A percentile compares a stretch with the other conserved stretches of the same genome.
These are phyloP conservation scores for Pseudogymnoascus sp. DNA, from an alignment of 2,329 filamentous ascomycete genomes.

Conservation along the genomic window DNA sequence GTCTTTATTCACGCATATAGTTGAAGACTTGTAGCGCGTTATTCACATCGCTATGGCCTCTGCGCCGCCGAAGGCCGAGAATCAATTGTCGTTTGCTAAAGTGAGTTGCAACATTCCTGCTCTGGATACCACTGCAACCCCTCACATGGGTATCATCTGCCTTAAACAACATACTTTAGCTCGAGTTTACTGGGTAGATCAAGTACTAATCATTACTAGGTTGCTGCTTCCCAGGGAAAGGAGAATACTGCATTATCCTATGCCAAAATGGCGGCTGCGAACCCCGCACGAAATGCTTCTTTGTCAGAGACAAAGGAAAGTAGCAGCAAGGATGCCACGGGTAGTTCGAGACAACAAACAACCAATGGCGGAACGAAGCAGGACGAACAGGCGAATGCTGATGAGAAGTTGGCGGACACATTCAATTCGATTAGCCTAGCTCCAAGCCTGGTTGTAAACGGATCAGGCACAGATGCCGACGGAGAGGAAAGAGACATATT, in stretches of 20 bases:
- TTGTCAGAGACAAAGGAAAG: not conserved
- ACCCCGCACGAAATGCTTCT: conserved; percentile 24
- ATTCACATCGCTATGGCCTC: conserved; percentile 37
- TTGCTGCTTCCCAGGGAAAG: conserved; percentile 42
- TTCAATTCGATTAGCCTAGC: conserved; percentile 24
- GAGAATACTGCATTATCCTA: conserved; percentile 29
- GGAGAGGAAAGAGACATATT: conserved; percentile 18
- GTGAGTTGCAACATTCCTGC: not conserved
- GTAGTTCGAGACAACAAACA: not conserved
- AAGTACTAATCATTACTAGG: conserved; percentile 29
- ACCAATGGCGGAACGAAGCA: not conserved
- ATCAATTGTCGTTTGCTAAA: conserved; percentile 61
- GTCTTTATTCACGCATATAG: conserved; percentile 5
- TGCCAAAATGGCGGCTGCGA: conserved; percentile 24
- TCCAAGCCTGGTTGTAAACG: conserved; percentile 30
- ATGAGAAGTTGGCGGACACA: conserved; percentile 23
- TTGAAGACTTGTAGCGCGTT: conserved; percentile 6
- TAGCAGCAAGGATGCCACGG: not conserved
- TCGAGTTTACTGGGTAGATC: not conserved
- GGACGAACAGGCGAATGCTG: not conserved
- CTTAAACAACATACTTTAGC: not conserved
- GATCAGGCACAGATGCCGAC: conserved; percentile 21
- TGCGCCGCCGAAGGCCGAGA: conserved; percentile 38
- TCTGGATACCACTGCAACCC: not conserved
- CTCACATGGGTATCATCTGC: conserved; percentile 16